phyloP scores from a whole-genome alignment of 345 rosid genomes.

The Pseudoturritis turrita region DNA sequence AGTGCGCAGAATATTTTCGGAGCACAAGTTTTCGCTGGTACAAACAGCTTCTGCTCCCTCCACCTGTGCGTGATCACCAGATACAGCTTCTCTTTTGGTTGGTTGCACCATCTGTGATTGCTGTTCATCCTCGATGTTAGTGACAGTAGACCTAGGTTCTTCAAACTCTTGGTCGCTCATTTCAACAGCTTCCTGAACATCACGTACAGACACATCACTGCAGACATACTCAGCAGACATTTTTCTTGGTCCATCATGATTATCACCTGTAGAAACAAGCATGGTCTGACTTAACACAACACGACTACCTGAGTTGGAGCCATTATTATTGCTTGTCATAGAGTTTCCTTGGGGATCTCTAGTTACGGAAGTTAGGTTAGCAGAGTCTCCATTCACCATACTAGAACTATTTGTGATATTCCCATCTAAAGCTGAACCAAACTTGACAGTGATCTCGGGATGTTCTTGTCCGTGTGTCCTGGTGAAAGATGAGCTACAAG shows the following conservation, averaged over 20 bases:
- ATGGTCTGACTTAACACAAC: constrained; percentile 9
- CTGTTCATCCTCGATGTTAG: constrained; percentile 23
- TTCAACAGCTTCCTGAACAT: constrained; percentile 22
- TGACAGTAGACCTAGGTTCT: constrained; percentile 17
- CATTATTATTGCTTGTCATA: constrained; percentile 9
- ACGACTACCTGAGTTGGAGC: constrained; percentile 6
- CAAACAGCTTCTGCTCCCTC: constrained; percentile 28
- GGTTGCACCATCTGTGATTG: constrained; percentile 14
- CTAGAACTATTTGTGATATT: constrained; percentile 15
- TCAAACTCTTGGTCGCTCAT: constrained; percentile 25
- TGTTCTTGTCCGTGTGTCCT: background rate
- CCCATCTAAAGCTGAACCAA: constrained; percentile 7
- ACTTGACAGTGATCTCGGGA: constrained; percentile 2
- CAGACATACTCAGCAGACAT: constrained; percentile 21
- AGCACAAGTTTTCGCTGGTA: constrained; percentile 24
- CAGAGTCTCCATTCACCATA: constrained; percentile 21
- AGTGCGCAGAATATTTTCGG: constrained; percentile 3
- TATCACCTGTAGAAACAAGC: constrained; percentile 13
- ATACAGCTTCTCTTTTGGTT: constrained; percentile 27
- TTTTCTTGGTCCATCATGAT: constrained; percentile 26
- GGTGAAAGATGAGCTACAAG: constrained; percentile 5
- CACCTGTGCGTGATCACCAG: constrained; percentile 17
- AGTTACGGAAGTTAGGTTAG: constrained; percentile 15
- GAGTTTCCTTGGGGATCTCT: constrained; percentile 31
- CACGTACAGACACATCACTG: constrained; percentile 17